Conservation (phyloP, 805 yeast species). For the Priceomyces haplophilus region DNA sequence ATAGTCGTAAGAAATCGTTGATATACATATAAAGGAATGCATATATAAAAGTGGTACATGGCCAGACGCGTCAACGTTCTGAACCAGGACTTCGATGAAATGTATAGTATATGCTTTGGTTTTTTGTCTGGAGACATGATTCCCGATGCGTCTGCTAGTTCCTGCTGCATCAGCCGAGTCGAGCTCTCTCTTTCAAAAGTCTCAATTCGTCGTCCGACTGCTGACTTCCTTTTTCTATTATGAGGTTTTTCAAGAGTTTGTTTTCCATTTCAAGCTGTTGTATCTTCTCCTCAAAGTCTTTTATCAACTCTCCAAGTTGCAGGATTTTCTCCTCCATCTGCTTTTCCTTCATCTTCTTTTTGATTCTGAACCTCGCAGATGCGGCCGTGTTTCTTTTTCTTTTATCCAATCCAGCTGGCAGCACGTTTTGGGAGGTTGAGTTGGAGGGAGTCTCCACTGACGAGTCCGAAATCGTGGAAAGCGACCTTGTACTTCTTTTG, state of each 20-base stretch:
- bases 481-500: conserved; percentile 1
- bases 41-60: too few relatives aligned
- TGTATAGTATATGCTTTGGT: too few relatives aligned
- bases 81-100: too few relatives aligned
- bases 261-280: conserved; percentile 62
- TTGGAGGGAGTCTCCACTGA: conserved; percentile 1
- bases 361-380: conserved; percentile 59
- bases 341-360: conserved; percentile 57
- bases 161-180: conserved; percentile 10
- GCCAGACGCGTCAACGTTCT: too few relatives aligned
- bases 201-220: conserved; percentile 38
- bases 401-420: conserved; percentile 40
- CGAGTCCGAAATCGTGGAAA: conserved; percentile 4
- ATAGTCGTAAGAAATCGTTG: too few relatives aligned
- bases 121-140: too few relatives aligned
- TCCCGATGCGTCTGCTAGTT: too few relatives aligned
- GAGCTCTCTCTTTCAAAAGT: conserved; percentile 31
- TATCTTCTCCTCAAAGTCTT: conserved; percentile 43
- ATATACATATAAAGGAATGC: too few relatives aligned
- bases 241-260: conserved; percentile 50
- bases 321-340: conserved; percentile 52
- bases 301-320: conserved; percentile 44
- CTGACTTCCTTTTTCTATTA: conserved; percentile 48
- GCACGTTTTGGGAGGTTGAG: background rate
- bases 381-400: conserved; percentile 63